Evolutionary conservation across 306 rosid genomes (phyloP), one percentile per base, ranked within the genome.

Genomic region (Lathyrus oleraceus): DNA sequence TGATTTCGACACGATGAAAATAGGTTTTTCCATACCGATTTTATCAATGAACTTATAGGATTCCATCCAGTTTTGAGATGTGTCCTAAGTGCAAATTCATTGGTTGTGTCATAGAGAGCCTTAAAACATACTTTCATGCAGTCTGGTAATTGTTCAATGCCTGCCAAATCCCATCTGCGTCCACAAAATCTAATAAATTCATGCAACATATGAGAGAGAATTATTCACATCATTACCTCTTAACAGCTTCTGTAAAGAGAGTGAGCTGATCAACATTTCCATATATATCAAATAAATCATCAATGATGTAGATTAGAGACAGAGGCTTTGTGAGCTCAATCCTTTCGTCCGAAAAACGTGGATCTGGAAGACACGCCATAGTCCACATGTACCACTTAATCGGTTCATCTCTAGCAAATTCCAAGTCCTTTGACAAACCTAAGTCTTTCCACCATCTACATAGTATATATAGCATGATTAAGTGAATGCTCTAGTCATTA

Each of bases 381-480:
- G 87, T 17, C 83, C 96, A 86, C 15, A 80, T 58, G 73, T 82
- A 87, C 89, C 92, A 87, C 74, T 87, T 85, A 0, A 85, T 61
- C 5, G 93, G 91, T 44, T 89, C 86, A 74, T 80, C 58, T 57
- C 85, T 87, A 0, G 77, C 83, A 62, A 85, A 80, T 51, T 44
- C 70, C 44, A 84, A 36, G 13, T 78, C 77, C 27, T 72, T 75
- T 12, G 81, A 64, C 79, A 87, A 48, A 4, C 80, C 91, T 0
- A 79, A 62, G 0, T 78, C 86, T 76, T 53, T 76, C 96, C 96
- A 85, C 92, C 96, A 85, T 67, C 92, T 88, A 32, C 38, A 32
- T 32, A 32, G 9, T 32, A 15, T 75, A 30, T 75, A 30, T 12
- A 25, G 11, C 21, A 49, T 49, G 6, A 49, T 49, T 9, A 17